phyloP scores from a whole-genome alignment of 306 rosid species.

The Casuarina equisetifolia region DNA sequence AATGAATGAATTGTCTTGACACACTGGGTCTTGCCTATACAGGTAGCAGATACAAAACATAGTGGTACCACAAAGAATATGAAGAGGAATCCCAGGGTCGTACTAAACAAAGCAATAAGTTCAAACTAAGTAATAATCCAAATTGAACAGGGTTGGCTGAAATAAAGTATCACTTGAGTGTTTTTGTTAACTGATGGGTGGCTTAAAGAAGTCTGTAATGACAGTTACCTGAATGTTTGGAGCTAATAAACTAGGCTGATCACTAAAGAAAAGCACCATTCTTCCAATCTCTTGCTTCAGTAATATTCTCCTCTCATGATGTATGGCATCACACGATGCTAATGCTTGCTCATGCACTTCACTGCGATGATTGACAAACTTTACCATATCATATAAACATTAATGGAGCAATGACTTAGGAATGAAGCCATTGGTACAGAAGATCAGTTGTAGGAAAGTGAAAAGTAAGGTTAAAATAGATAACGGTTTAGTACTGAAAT shows the following conservation, averaged over 20 bases:
- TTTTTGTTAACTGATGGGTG: not conserved
- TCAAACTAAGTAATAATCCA: not conserved
- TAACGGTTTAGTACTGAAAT: not conserved
- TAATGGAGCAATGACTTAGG: not conserved
- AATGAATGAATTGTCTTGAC: not conserved
- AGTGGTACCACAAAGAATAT: not conserved
- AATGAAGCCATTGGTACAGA: not conserved
- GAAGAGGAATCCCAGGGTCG: not conserved
- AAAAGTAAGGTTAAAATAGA: not conserved
- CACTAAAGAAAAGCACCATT: constrained; percentile 95
- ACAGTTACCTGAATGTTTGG: constrained; percentile 87
- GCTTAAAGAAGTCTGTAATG: constrained; percentile 19
- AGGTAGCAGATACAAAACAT: not conserved
- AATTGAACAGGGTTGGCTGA: not conserved
- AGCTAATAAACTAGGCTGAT: constrained; percentile 93
- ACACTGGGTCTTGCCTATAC: not conserved
- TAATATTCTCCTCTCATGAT: constrained; percentile 89
- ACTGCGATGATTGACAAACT: constrained; percentile 51
- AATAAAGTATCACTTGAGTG: not conserved
- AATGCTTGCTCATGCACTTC: constrained; percentile 97
- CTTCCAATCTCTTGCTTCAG: constrained; percentile 97
- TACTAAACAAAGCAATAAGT: not conserved
- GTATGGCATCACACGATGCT: constrained; percentile 80
- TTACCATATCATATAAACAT: constrained; percentile 29
- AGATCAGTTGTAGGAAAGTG: not conserved